These are phyloP conservation scores for Linnemannia exigua DNA, from an alignment of 192 early-diverging fungal species.

Conservation along the genomic window DNA sequence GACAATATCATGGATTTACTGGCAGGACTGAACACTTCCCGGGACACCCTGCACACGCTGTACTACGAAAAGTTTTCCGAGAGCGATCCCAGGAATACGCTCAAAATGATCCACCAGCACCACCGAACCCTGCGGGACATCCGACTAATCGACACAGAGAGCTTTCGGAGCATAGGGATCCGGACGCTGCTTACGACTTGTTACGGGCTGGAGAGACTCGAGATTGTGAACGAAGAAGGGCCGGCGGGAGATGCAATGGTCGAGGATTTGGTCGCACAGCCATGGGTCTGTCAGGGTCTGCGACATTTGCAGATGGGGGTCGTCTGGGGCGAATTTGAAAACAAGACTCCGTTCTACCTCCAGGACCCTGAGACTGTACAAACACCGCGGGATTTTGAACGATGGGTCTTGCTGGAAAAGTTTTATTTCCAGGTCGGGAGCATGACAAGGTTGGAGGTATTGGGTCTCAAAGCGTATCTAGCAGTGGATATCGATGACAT, in stretches of 20 bases:
- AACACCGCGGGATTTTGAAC: not conserved
- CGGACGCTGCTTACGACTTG: not conserved
- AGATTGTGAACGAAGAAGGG: not conserved
- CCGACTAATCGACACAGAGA: not conserved
- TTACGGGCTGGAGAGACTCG: not conserved
- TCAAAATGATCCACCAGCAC: not conserved
- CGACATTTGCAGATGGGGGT: not conserved
- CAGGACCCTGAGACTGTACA: not conserved
- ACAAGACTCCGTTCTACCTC: not conserved
- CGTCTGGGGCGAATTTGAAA: not conserved
- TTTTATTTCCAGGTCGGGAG: slow-evolving; percentile 7
- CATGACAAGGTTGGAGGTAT: not conserved
- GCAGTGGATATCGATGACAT: not conserved
- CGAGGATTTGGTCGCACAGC: not conserved
- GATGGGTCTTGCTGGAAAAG: not conserved
- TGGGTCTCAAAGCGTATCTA: not conserved
- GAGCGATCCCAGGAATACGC: not conserved
- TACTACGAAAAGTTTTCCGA: not conserved
- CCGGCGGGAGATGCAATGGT: not conserved
- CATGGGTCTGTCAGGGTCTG: not conserved
- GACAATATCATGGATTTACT: not conserved
- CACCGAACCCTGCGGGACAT: not conserved
- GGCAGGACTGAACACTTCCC: not conserved
- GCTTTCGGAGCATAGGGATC: not conserved
- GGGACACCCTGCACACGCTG: not conserved